Percentiles rank a stretch among this genome's conserved stretches.
phyloP scores from a whole-genome alignment of 108 stramenopile genomes.

The Stephanodiscus minutulus region DNA sequence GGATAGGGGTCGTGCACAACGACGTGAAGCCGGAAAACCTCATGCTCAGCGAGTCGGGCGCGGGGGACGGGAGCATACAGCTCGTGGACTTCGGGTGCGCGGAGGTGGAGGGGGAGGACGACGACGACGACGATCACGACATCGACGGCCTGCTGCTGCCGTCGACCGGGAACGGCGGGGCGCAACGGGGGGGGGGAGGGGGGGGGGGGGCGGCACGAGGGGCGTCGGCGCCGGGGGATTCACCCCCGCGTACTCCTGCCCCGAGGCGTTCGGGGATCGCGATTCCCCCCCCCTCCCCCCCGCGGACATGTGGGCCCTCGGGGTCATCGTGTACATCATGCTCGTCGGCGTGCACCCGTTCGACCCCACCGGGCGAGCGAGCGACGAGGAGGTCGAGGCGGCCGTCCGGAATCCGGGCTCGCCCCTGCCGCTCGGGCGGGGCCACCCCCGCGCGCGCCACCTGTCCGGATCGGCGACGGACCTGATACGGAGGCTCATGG shows the following conservation, averaged over 20 bases:
- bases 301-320: conserved; percentile 84
- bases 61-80: conserved; percentile 65
- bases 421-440: conserved; percentile 51
- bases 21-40: conserved; percentile 90
- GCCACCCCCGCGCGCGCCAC: conserved; percentile 53
- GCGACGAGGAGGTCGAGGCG: conserved; percentile 74
- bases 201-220: conserved; percentile 8
- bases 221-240: conserved; percentile 30
- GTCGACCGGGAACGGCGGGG: background rate
- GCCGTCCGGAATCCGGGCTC: conserved; percentile 46
- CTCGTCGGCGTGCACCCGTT: conserved; percentile 90
- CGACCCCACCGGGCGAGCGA: conserved; percentile 74
- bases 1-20: conserved; percentile 78
- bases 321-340: conserved; percentile 92
- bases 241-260: conserved; percentile 83
- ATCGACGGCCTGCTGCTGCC: conserved; percentile 19
- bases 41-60: conserved; percentile 65
- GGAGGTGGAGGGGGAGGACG: conserved; percentile 51
- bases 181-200: conserved; percentile 11
- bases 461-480: conserved; percentile 73
- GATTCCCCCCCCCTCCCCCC: conserved; percentile 44
- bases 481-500: conserved; percentile 73
- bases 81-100: conserved; percentile 90
- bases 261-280: conserved; percentile 59
- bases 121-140: conserved; percentile 49